These are phyloP conservation scores for Calonectria hawksworthii DNA, from an alignment of 2,329 filamentous ascomycete genomes.

Conservation along the genomic window DNA sequence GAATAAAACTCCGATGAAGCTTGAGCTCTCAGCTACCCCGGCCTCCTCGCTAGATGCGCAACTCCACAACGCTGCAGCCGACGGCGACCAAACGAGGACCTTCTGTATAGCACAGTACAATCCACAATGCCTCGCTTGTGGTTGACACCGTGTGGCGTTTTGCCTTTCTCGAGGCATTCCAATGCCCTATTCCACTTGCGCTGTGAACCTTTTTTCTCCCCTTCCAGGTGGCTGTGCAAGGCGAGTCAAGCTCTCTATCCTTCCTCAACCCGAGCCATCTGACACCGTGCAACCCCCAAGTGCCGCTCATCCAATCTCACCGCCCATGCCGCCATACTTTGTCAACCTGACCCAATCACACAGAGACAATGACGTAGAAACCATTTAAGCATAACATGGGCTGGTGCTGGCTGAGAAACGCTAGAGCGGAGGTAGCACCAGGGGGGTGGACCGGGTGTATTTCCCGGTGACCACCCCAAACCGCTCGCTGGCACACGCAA, in stretches of 20 bases:
- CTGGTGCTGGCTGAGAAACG: slow-evolving; percentile 11
- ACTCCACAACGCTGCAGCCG: not conserved
- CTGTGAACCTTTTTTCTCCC: not conserved
- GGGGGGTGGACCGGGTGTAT: not conserved
- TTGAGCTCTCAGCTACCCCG: not conserved
- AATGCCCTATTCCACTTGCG: not conserved
- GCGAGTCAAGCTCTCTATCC: not conserved
- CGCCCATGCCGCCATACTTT: not conserved
- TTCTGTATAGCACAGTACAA: not conserved
- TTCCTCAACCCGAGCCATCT: not conserved
- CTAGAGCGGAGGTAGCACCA: not conserved
- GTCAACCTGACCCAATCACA: not conserved
- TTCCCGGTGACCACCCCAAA: slow-evolving; percentile 8
- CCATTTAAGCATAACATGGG: slow-evolving; percentile 29
- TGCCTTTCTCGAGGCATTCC: slow-evolving; percentile 10
- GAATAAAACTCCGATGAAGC: slow-evolving; percentile 1
- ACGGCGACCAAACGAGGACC: not conserved
- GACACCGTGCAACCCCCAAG: not conserved
- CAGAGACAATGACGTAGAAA: not conserved
- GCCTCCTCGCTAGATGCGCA: not conserved
- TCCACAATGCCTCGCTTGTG: not conserved
- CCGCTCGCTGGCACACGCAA: not conserved
- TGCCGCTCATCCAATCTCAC: not conserved
- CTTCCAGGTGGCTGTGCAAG: not conserved
- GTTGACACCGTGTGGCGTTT: slow-evolving; percentile 7